Evolutionary conservation across 495 filamentous ascomycete genomes (phyloP), one percentile per base, ranked within the genome.

Genomic region (Hypomontagnella submonticulosa): DNA sequence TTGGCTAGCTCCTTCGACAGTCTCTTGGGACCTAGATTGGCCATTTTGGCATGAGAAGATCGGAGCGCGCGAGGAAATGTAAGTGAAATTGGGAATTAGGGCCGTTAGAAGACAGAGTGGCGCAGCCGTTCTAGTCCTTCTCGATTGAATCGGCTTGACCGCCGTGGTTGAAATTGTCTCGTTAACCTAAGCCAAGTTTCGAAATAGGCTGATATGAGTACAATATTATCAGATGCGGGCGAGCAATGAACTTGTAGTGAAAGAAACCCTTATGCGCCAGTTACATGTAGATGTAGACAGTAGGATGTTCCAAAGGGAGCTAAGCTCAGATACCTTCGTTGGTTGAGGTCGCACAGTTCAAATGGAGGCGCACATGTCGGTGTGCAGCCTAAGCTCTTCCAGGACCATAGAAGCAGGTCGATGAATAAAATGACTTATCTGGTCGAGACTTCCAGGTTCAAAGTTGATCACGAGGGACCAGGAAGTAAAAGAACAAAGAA

Each of bases 1-100:
- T 86, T 86, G 4, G 69, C 53, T 10, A 86, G 71, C 74, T 86
- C 83, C 63, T 86, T 86, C 12, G 67, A 69, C 42, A 86, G 56
- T 20, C 83, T 68, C 67, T 84, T 85, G 1, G 79, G 73, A 27
- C 81, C 82, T 56, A 83, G 73, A 52, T 70, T 73, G 6, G 78
- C 46, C 81, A 82, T 83, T 6, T 61, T 70, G 44, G 11, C 10
- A 50, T 34, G 56, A 47, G 41, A 57, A 20, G 36, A 15, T 34
- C 18, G 15, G 20, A 15, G 44, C 30, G 55, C 46, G 51, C 36
- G 42, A 41, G 32, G 10, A 15, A 40, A n/a, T 19, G 56, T 23
- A 57, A 46, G 44, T 57, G 37, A 32, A 23, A 16, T 38, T 41
- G 20, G 34, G 48, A 20, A 47, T 61, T 7, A 3, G 15, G 15